Conservation (phyloP, 805 yeast genomes). For the Kodamaea laetipori region DNA sequence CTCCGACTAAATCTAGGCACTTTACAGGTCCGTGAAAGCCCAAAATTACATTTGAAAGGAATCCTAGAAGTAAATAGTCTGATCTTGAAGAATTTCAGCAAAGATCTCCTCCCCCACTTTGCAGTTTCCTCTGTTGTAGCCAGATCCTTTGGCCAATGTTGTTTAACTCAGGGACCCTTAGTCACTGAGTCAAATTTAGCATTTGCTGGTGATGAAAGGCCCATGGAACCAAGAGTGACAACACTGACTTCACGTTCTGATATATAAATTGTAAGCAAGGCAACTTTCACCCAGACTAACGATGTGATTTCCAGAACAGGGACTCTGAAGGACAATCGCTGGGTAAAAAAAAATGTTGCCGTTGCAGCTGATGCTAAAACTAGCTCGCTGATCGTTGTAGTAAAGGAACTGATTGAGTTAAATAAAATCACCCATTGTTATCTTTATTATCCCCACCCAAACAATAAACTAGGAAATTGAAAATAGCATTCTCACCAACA, state of each 20-base stretch:
- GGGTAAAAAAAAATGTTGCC: constrained; percentile 16
- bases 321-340: constrained; percentile 13
- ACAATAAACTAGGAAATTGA: too few species aligned
- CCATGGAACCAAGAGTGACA: constrained; percentile 9
- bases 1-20: too few species aligned
- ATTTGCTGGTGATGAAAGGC: constrained; percentile 13
- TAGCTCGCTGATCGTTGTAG: constrained; percentile 11
- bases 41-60: too few species aligned
- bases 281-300: constrained; percentile 18
- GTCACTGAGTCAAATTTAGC: constrained; percentile 26
- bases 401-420: too few species aligned
- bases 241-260: constrained; percentile 11
- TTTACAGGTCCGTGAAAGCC: too few species aligned
- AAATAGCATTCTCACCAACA: too few species aligned
- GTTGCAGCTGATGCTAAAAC: constrained; percentile 11
- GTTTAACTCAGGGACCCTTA: constrained; percentile 23
- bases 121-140: constrained; percentile 24
- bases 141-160: constrained; percentile 26
- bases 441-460: too few species aligned
- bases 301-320: constrained; percentile 15
- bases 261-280: constrained; percentile 24
- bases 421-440: too few species aligned
- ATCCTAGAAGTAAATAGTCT: too few species aligned
- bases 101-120: too few species aligned
- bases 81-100: constrained; percentile 12